Percentiles rank a stretch among this genome's conserved stretches.
These are phyloP conservation scores for Colletotrichum siamense DNA, from an alignment of 2,329 filamentous ascomycete genomes.

Conservation along the genomic window DNA sequence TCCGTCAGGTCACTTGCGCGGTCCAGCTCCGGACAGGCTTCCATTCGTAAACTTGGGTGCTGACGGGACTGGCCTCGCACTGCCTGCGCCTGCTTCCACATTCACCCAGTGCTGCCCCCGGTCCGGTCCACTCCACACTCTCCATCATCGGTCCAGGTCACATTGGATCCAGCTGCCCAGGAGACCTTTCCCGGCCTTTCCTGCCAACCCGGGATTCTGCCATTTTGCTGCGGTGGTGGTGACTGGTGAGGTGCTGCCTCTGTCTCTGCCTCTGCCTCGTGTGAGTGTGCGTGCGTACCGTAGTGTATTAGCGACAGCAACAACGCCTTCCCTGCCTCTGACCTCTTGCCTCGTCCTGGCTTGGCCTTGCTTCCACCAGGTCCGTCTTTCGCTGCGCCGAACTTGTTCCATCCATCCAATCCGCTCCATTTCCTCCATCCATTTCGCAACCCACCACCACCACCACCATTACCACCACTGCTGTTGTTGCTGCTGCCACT, in stretches of 20 bases:
- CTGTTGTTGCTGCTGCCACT: background rate
- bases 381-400: background rate
- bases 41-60: background rate
- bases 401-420: conserved; percentile 6
- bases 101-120: background rate
- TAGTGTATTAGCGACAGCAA: background rate
- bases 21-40: background rate
- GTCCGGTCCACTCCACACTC: conserved; percentile 15
- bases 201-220: background rate
- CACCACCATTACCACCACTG: background rate
- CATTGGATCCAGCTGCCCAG: background rate
- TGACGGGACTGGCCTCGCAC: background rate
- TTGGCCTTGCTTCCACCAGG: background rate
- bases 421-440: conserved; percentile 8
- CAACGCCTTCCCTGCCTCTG: conserved; percentile 5
- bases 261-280: background rate
- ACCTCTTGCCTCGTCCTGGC: background rate
- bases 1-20: background rate
- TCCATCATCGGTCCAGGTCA: background rate
- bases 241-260: background rate
- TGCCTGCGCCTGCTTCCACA: background rate
- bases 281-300: background rate
- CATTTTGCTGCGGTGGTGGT: background rate
- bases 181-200: background rate
- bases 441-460: background rate